Base-by-base conservation (phyloP, 2,329 filamentous ascomycete species). In the Paraphaeosphaeria sporulosa region DNA sequence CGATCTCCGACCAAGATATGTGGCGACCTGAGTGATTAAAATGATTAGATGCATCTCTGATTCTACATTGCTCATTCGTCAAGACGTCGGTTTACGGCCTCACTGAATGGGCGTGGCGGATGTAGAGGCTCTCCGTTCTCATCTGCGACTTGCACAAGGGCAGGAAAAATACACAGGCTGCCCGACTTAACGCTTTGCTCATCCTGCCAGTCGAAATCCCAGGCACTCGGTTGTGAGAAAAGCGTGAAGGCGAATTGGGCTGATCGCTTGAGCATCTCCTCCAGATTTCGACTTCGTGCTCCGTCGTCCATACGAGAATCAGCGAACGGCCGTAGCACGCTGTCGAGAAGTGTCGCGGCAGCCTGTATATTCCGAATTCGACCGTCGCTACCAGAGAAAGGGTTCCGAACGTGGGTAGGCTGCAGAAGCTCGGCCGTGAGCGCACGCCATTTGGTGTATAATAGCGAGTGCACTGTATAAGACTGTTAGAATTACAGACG, bases 181-280 rank as follows among this genome's bases (percentile, higher is more conserved):
- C 72, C 72, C 9, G 70, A 64, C 44, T 68, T 65, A 10, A 66
- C 64, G 21, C 53, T 58, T 12, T 67, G 56, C 3, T 67, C 62
- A 40, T 67, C 64, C 34, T 71, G 64, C 75, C 76, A 78, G 32
- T 77, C 75, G 25, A 78, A 76, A 6, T 66, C 59, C 69, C 69
- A 79, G 8, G 63, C 58, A 30, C 68, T 72, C 0, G 72, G 75
- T 58, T 79, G 76, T 8, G 72, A 74, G 57, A 79, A 78, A 3
- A 78, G 59, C 0, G 71, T 68, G 49, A 73, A 77, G n/a, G 73
- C 75, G 49, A 76, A 76, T 2, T 63, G 61, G 1, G 74, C 74
- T 2, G 71, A 70, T 4, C 74, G 69, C 50, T 75, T 76, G n/a
- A 77, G 55, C 1, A 79, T 69, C 56, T 76, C 73, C 19, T 76